Evolutionary conservation across 2,329 filamentous ascomycete genomes (phyloP).

Genomic region (Cordyceps cicadae): DNA sequence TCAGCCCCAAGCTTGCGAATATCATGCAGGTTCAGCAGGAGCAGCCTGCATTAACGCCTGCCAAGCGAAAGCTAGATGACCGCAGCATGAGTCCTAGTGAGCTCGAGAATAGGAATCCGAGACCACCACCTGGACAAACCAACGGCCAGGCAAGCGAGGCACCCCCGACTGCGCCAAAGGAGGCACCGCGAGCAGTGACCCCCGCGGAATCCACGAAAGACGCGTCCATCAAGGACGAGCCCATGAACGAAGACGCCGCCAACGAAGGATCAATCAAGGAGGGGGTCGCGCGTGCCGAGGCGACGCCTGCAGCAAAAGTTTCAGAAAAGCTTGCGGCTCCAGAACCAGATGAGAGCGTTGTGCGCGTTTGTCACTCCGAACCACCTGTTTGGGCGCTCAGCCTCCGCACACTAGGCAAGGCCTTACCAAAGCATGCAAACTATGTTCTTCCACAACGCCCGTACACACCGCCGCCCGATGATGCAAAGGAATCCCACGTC

Average conservation of each 20-base stretch:
- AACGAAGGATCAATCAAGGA: neutral
- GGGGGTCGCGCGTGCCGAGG: neutral
- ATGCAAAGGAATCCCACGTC: conserved; percentile 33
- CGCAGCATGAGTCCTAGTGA: conserved; percentile 40
- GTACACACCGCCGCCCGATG: conserved; percentile 27
- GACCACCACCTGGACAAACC: conserved; percentile 41
- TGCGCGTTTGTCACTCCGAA: conserved; percentile 27
- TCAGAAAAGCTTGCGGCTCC: neutral
- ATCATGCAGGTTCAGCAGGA: conserved; percentile 21
- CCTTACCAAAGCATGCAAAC: conserved; percentile 34
- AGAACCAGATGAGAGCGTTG: conserved; percentile 16
- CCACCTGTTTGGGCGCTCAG: conserved; percentile 43
- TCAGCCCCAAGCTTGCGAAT: conserved; percentile 20
- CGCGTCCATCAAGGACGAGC: neutral
- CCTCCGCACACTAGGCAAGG: conserved; percentile 26
- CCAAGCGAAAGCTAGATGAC: conserved; percentile 33
- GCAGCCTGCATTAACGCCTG: conserved; percentile 24
- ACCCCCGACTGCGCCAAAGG: neutral
- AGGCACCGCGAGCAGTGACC: too few species aligned
- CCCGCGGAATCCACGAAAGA: neutral
- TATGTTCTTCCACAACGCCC: conserved; percentile 35
- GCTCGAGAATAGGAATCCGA: conserved; percentile 39
- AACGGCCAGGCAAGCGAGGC: conserved; percentile 29
- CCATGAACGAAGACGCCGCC: neutral
- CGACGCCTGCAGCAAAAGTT: conserved; percentile 21